Evolutionary conservation across 2,329 filamentous ascomycete species (phyloP), one percentile per base, ranked within the genome.

Genomic region (Cryphonectria nitschkei): DNA sequence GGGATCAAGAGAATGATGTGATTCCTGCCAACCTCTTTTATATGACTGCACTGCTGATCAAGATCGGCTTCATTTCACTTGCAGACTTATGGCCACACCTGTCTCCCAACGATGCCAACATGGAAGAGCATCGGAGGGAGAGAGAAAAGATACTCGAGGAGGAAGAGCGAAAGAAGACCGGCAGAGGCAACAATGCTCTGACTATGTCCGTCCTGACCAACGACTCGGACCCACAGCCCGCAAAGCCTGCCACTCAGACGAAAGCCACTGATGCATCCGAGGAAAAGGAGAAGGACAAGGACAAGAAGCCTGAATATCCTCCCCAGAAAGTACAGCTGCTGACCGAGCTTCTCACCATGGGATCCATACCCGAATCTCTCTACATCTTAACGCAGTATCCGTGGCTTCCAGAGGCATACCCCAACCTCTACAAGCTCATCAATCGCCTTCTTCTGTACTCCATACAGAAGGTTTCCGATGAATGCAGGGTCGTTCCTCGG

Each of bases 31-130:
- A 99, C 76, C 86, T 99, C 3, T 93, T 98, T 41, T 97, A 96
- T 75, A 87, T 99, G 26, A 92, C 95, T 0, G 95, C 96, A 1
- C 87, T 98, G 46, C 88, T 99, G 41, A 95, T 99, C 82, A 99
- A 99, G 82, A 93, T 98, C 74, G 97, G 96, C 1, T 99, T 99
- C 80, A 93, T 99, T 72, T 98, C 96, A 1, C 84, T 99, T 8
- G 88, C 90, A 67, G 96, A 99, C 78, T 84, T 99, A 1, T 98
- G 97, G 79, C 91, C 94, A 22, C 96, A 99, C 79, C 87, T 99
- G 0, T 97, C 94, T 84, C 94, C 96, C 9, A 83, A 87, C 0
- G 96, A 98, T 74, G 90, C 93, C 43, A 86, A 89, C 4, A 98
- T 99, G 95, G 88, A 92, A 54, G 84, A 84, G 8, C 84, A 97